Conservation (phyloP, 345 rosid species). For the Salix brachista region DNA sequence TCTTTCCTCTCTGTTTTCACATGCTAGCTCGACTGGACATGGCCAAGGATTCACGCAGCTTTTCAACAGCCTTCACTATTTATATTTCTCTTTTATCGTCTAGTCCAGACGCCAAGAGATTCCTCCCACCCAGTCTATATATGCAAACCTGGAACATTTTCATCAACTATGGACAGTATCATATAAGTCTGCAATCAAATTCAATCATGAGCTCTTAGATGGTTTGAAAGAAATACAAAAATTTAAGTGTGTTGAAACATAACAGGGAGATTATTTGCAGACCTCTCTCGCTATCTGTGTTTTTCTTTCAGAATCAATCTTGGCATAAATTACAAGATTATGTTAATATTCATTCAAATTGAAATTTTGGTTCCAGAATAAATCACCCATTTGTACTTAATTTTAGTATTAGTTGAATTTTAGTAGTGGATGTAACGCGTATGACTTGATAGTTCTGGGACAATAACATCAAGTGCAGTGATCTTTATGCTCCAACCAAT, state of each 20-base stretch:
- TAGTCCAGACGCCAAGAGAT: neutral
- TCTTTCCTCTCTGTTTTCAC: constrained; percentile 9
- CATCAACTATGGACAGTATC: neutral
- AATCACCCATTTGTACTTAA: neutral
- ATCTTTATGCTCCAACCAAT: constrained; percentile 28
- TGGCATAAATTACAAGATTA: neutral
- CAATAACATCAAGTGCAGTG: constrained; percentile 28
- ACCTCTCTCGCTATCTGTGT: neutral
- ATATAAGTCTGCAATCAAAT: neutral
- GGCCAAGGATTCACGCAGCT: neutral
- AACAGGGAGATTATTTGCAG: neutral
- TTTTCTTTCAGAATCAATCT: neutral
- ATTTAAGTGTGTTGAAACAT: neutral
- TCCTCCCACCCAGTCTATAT: neutral
- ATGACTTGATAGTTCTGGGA: constrained; percentile 32
- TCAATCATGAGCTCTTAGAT: neutral
- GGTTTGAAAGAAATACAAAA: neutral
- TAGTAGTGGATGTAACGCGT: neutral
- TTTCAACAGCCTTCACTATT: neutral
- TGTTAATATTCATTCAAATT: neutral
- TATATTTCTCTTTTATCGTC: neutral
- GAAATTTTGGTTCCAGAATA: neutral
- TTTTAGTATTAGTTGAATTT: neutral
- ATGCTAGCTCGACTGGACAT: neutral
- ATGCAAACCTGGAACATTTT: neutral